phyloP scores from a whole-genome alignment of 1,284 basidiomycete species.

The Ganoderma boninense region DNA sequence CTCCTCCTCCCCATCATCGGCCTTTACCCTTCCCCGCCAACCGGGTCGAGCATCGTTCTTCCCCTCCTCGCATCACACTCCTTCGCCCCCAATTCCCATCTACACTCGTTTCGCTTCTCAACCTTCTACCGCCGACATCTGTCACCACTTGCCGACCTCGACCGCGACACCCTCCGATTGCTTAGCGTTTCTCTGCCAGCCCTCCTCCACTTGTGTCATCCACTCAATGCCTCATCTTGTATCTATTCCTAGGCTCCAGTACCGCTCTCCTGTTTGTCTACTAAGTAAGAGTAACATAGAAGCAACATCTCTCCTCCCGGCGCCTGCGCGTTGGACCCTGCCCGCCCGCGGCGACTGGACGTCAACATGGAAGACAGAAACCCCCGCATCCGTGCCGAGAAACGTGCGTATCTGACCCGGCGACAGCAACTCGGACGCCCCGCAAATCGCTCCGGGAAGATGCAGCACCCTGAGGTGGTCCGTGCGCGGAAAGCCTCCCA shows the following conservation, averaged over 20 bases:
- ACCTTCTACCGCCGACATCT: constrained; percentile 9
- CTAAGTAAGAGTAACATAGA: constrained; percentile 35
- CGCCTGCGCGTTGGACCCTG: background rate
- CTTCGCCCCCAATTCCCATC: background rate
- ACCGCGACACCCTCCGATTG: constrained; percentile 31
- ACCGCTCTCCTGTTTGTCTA: constrained; percentile 29
- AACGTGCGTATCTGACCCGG: constrained; percentile 12
- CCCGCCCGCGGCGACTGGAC: background rate
- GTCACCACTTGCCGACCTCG: constrained; percentile 25
- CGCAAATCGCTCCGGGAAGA: constrained; percentile 2
- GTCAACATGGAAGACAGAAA: background rate
- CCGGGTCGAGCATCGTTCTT: constrained; percentile 21
- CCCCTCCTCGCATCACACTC: constrained; percentile 7
- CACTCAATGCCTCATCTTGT: constrained; percentile 30
- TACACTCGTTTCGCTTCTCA: constrained; percentile 10
- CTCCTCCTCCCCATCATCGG: constrained; percentile 7
- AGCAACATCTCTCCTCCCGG: constrained; percentile 20
- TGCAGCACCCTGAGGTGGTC: constrained; percentile 17
- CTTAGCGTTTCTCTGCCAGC: constrained; percentile 12
- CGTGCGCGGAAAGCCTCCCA: constrained; percentile 27
- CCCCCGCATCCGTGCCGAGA: background rate
- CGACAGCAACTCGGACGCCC: background rate
- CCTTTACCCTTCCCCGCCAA: constrained; percentile 6
- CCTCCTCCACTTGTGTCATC: constrained; percentile 10
- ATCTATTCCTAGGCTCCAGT: constrained; percentile 29